Base-by-base conservation (phyloP, 2,329 filamentous ascomycete genomes). In the Acrocalymma vagum region DNA sequence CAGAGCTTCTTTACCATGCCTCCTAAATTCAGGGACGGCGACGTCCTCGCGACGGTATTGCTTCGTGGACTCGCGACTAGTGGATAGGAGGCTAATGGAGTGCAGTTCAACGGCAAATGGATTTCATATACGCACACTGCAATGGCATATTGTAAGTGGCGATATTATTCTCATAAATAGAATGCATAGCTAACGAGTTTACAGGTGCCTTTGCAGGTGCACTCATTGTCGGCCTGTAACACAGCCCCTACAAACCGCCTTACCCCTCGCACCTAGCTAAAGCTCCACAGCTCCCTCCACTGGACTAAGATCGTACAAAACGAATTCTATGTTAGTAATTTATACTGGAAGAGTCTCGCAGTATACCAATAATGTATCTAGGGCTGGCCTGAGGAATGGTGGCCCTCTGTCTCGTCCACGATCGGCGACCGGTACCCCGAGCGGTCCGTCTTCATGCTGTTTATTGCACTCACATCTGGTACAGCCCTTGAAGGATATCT, bases 241-340 rank as follows among this genome's bases (percentile, higher is more conserved):
- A 29, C 36, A 31, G 29, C 27, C 40, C 29, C 42, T 27, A 40
- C 46, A 25, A 17, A 17, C 29, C n/a, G n/a, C n/a, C n/a, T 24
- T 22, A 23, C 33, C 25, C 36, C 35, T 45, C 45, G 43, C 47
- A 17, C 48, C 23, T 31, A 35, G 42, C 56, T 63, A 43, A 70
- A 49, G 33, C 40, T 29, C 23, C n/a, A 17, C 54, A 77, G 86
- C 40, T 81, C 78, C 39, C 80, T 99, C 32, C 94, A 99, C 74
- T 97, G 94, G 75, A 83, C 88, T 65, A 99, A 99, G 77, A 99
- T 99, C 58, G 94, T 99, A 40, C 80, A 96, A 72, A 99, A 99
- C 73, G 91, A 99, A 72, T 88, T 92, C 75, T 95, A 91, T 71
- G 76, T 79, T 53, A 60, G 73, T 70, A 16, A 6, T 20, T 11